Evolutionary conservation across 106 monocot genomes (phyloP).

Genomic region (Dactylorhiza incarnata): DNA sequence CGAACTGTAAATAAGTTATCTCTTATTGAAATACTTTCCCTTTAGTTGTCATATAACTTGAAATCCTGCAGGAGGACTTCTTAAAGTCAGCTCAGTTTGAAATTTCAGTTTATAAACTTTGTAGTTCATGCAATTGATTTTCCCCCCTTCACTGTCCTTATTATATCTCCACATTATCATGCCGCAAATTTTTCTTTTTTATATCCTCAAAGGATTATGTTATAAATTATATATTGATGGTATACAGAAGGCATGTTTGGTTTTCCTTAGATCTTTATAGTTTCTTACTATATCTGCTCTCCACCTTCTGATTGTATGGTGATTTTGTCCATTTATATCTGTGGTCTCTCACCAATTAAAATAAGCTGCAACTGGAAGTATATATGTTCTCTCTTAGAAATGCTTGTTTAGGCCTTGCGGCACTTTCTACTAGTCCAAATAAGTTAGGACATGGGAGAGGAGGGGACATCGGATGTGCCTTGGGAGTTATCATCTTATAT

Average conservation of each 20-base stretch:
- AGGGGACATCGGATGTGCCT: conserved; percentile 9
- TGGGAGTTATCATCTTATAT: conserved; percentile 4
- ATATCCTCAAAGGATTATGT: neutral
- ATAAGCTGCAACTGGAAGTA: neutral
- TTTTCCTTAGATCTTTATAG: neutral
- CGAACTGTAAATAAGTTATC: neutral
- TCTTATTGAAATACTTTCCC: neutral
- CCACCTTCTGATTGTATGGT: neutral
- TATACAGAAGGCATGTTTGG: neutral
- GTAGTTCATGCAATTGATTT: conserved; percentile 3
- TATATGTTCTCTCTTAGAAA: conserved; percentile 10
- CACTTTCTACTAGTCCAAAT: conserved; percentile 9
- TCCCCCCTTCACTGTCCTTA: neutral
- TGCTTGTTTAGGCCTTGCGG: conserved; percentile 11
- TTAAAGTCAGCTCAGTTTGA: neutral
- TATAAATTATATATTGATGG: neutral
- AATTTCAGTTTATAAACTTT: neutral
- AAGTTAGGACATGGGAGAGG: conserved; percentile 11
- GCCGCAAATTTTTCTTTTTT: neutral
- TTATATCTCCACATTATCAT: neutral
- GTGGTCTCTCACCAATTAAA: neutral
- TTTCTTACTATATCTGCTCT: neutral
- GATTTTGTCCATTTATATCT: neutral
- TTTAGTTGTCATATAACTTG: neutral
- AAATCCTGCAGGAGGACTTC: conserved; percentile 4